Percentiles rank a stretch among this genome's conserved stretches.
phyloP scores from a whole-genome alignment of 140 eudicot genomes.

The Erigeron philadelphicus region DNA sequence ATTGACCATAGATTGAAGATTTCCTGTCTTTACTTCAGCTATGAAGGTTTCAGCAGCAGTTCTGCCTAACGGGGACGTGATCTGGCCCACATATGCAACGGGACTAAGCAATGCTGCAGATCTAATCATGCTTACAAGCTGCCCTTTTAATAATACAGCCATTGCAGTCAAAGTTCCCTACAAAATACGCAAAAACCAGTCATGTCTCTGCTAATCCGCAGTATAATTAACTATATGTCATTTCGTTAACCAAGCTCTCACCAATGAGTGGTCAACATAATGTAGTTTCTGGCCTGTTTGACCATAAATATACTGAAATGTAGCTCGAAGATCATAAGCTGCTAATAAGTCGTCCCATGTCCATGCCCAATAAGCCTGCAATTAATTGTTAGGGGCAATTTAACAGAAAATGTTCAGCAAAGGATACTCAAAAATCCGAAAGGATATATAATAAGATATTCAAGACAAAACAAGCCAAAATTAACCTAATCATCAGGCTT shows the following conservation, averaged over 20 bases:
- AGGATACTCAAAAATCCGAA: neutral
- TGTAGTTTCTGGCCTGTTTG: constrained; percentile 52
- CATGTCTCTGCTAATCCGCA: neutral
- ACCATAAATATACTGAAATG: constrained; percentile 35
- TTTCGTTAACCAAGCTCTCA: constrained; percentile 5
- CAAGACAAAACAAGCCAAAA: neutral
- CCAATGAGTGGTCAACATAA: constrained; percentile 60
- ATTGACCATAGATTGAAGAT: neutral
- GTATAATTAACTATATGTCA: neutral
- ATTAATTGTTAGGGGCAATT: neutral
- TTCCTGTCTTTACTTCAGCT: constrained; percentile 47
- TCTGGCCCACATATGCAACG: constrained; percentile 63
- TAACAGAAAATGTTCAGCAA: neutral
- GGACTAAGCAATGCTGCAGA: constrained; percentile 88
- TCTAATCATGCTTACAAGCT: constrained; percentile 45
- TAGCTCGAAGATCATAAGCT: constrained; percentile 72
- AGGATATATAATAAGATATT: neutral
- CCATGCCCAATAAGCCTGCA: constrained; percentile 88
- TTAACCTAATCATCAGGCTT: constrained; percentile 47
- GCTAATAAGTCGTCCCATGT: constrained; percentile 87
- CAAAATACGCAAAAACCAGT: constrained; percentile 13
- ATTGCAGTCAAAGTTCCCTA: constrained; percentile 79
- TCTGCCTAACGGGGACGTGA: constrained; percentile 60
- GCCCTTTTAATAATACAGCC: constrained; percentile 61
- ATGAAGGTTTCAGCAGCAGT: constrained; percentile 54